Conservation (phyloP, 805 yeast species). For the Candida taoyuanica region DNA sequence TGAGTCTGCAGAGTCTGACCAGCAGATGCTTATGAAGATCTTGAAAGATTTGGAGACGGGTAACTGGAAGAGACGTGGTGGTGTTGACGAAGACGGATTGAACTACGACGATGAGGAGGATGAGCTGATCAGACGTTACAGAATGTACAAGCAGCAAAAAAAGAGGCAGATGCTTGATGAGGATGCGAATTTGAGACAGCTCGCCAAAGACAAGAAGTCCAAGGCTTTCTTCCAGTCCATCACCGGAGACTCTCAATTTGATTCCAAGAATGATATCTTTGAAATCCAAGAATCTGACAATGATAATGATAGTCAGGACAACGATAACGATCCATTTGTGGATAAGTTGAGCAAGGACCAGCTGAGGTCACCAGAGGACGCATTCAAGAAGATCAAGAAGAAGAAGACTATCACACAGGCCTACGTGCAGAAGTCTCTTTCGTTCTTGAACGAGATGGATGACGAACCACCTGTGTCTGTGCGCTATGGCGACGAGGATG, state of each 20-base stretch:
- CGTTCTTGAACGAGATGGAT: slow-evolving; percentile 40
- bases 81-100: slow-evolving; percentile 48
- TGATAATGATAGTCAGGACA: slow-evolving; percentile 27
- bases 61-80: slow-evolving; percentile 55
- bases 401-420: slow-evolving; percentile 43
- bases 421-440: slow-evolving; percentile 51
- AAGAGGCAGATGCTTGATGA: slow-evolving; percentile 43
- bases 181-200: slow-evolving; percentile 42
- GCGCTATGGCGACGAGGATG: slow-evolving; percentile 27
- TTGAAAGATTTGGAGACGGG: slow-evolving; percentile 71
- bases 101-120: slow-evolving; percentile 78
- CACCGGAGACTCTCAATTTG: slow-evolving; percentile 40
- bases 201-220: slow-evolving; percentile 51
- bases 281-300: slow-evolving; percentile 25
- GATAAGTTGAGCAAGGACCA: slow-evolving; percentile 15
- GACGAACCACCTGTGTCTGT: slow-evolving; percentile 18
- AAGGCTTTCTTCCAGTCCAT: slow-evolving; percentile 66
- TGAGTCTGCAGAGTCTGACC: slow-evolving; percentile 59
- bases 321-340: slow-evolving; percentile 27
- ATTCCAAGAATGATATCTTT: slow-evolving; percentile 29
- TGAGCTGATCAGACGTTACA: slow-evolving; percentile 37
- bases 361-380: slow-evolving; percentile 16
- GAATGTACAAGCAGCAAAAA: slow-evolving; percentile 22
- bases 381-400: slow-evolving; percentile 14
- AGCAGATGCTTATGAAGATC: slow-evolving; percentile 58